Base-by-base conservation (phyloP, 176 grass and related monocot species). In the Carex kokanica region DNA sequence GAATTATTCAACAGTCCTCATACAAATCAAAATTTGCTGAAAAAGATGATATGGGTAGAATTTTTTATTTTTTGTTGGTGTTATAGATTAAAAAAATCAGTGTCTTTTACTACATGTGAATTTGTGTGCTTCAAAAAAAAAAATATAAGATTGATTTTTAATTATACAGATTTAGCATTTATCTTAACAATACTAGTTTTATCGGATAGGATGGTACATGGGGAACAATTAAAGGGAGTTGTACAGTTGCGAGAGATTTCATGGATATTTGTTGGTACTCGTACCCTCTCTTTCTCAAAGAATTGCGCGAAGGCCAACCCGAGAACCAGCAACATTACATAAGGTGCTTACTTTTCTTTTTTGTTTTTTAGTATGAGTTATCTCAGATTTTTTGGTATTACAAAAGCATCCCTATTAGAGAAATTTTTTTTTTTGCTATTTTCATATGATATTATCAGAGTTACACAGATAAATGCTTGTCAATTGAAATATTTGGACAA, bases 161-260 rank as follows among this genome's bases (percentile, higher is more conserved):
- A 4, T 74, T 12, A 72, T 72, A 43, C 4, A 7, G 43, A 74
- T 74, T 74, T 52, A 8, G n/a, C 43, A 74, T 52, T 24, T 52
- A 25, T 27, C 17, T 53, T 74, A 51, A 74, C 52, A 11, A 74
- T 52, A 51, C 43, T 53, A 29, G 12, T 74, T 74, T 74, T 6
- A 82, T 74, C 66, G 53, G 40, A 41, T 84, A 97, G 94, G 94
- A 97, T 74, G 94, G 94, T 78, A 97, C 94, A 85, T 94, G 94
- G 94, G 90, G 90, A 32, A 94, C 94, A 45, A 97, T 97, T 51
- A 94, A 89, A 84, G 94, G 94, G 36, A 97, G 94, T 74, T 97
- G 92, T 69, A 97, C 94, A 32, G 94, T 97, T 60, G 94, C 92
- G 3, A 92, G 94, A 79, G 94, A 97, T 83, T 97, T 97, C 41